phyloP scores from a whole-genome alignment of 192 early-diverging fungal species.

The Backusella tuberculispora region DNA sequence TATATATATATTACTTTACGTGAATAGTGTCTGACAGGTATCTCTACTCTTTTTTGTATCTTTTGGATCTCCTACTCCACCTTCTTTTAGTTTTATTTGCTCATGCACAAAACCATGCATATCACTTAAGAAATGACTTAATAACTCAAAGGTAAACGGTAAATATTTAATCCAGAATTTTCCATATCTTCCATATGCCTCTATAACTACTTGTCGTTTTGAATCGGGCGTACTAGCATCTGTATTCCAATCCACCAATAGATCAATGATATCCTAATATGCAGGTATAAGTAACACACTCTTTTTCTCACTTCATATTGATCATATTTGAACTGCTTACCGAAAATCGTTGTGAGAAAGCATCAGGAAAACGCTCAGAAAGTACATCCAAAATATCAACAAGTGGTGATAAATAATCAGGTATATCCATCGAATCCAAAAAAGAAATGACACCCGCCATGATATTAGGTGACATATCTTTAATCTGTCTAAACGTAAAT shows the following conservation, averaged over 20 bases:
- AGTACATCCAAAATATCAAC: conserved; percentile 14
- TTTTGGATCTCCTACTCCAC: not conserved
- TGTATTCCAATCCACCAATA: conserved; percentile 73
- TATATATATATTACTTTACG: conserved; percentile 5
- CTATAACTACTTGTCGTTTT: conserved; percentile 38
- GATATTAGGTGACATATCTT: conserved; percentile 23
- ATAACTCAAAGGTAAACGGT: conserved; percentile 53
- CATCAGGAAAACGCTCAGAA: conserved; percentile 3
- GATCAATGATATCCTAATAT: conserved; percentile 59
- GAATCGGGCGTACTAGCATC: conserved; percentile 50
- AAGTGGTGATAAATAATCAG: conserved; percentile 28
- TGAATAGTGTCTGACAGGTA: conserved; percentile 23
- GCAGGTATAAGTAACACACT: not conserved
- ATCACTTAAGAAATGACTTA: conserved; percentile 58
- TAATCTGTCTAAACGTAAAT: conserved; percentile 11
- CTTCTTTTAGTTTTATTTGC: not conserved
- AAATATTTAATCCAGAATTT: conserved; percentile 51
- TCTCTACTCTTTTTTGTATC: conserved; percentile 13
- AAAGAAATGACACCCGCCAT: conserved; percentile 26
- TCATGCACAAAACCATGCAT: conserved; percentile 38
- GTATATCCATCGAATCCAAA: conserved; percentile 31
- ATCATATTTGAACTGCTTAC: not conserved
- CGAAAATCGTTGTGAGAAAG: conserved; percentile 25
- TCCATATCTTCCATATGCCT: conserved; percentile 47
- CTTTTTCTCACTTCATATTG: too few relatives aligned